Evolutionary conservation across 139 green algal species (phyloP), one percentile per base, ranked within the genome.

Genomic region (Pleodorina starrii): DNA sequence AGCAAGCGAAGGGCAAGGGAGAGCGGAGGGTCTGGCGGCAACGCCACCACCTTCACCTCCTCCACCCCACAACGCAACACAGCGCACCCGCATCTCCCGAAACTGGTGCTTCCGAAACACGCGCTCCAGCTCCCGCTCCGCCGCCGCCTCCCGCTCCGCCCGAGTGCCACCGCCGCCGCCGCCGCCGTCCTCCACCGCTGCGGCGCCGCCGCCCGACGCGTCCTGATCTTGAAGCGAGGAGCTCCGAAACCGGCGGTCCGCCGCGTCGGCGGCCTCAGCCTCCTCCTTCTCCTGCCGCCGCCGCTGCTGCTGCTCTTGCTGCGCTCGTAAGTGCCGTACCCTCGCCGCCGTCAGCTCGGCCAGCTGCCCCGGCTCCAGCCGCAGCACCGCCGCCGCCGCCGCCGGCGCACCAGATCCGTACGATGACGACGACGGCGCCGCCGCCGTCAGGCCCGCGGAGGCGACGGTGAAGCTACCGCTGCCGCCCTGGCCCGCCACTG

Each of bases 91-190:
- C 95, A 98, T 95, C 32, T 90, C 60, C 12, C 51, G 50, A 76
- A 99, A 99, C 86, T 98, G 95, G 0, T 71, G 36, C 93, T 99
- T 99, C 71, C 95, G 69, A 85, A 99, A 99, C 38, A 97, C 90
- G 1, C 96, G 91, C 91, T 98, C 94, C 59, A 99, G 94, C 96
- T 99, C 97, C 9, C 71, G 42, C 44, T 92, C 92, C 12, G 92
- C 93, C 40, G 92, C 93, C 7, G 75, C 91, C 88, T 90, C 89
- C 1, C 38, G 68, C 57, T 92, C 77, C 4, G 69, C 84, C 3
- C 82, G 75, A 4, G 66, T 80, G 42, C n/a, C 50, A 2, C 60
- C 27, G 44, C 43, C 17, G 44, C 79, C 32, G 42, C 51, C 54
- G 32, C 9, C 48, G 36, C 16, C 81, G 1, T 69, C 46, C 27